Conservation (phyloP, 176 grass and related monocot genomes). For the Pontederia paniculata region DNA sequence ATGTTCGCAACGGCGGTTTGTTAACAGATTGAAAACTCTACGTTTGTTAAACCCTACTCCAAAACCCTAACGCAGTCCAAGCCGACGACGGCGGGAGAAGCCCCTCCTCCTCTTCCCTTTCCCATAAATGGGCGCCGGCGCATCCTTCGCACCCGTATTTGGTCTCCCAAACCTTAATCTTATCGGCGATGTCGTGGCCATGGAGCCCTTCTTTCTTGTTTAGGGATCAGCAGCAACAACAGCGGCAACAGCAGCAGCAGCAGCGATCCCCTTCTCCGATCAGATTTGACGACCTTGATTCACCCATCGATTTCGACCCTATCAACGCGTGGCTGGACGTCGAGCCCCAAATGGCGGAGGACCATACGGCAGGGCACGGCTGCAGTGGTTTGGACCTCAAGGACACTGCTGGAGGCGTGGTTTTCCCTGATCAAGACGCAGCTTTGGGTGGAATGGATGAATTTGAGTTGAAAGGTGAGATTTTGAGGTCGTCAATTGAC, state of each 20-base stretch:
- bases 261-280: neutral
- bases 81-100: neutral
- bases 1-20: too few species aligned
- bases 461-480: constrained; percentile 13
- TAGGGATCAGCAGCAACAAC: neutral
- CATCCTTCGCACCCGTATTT: neutral
- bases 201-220: neutral
- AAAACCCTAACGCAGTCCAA: neutral
- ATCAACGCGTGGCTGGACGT: constrained; percentile 76
- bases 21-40: too few species aligned
- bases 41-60: neutral
- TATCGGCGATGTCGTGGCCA: neutral
- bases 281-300: neutral
- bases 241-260: too few species aligned
- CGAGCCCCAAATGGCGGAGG: constrained; percentile 31
- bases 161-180: neutral
- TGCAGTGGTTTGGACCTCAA: neutral
- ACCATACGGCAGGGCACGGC: constrained; percentile 6
- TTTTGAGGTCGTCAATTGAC: constrained; percentile 9
- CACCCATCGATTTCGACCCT: constrained; percentile 39
- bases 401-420: too few species aligned
- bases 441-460: neutral
- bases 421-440: neutral
- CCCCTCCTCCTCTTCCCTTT: neutral
- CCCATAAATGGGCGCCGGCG: constrained; percentile 6